Base-by-base conservation (phyloP, 176 grass and related monocot genomes). In the Pharus latifolius region DNA sequence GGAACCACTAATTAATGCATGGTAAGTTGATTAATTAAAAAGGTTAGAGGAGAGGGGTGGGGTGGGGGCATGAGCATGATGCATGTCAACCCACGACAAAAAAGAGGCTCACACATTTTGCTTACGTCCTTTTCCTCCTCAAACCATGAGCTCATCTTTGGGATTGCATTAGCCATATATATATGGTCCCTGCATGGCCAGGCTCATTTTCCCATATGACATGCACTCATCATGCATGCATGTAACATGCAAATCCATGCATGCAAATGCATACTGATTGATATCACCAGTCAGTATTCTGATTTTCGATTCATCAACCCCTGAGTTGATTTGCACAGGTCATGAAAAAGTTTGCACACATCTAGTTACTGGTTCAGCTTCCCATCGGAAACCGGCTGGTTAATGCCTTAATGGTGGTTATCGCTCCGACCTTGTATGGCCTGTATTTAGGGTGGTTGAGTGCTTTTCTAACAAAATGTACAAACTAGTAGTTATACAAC, bases 71-170 rank as follows among this genome's bases (percentile, higher is more conserved):
- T 30, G 75, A 61, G 41, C 3, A 80, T 80, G 76, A 85, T 85
- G 62, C 56, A 38, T 84, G 87, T 96, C 87, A 96, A 96, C 87
- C 78, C 91, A 83, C 83, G 84, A 71, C 67, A 49, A 73, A 76
- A 96, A 96, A 91, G 87, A 79, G 64, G 42, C 63, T 44, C 60
- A 72, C 58, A 74, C 38, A 56, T 70, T 67, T 32, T 67, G 72
- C 26, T 55, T 35, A 51, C 26, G 81, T 74, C 63, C 27, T 83
- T 65, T 70, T 83, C 60, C 18, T 67, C 74, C 87, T 85, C 46
- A 85, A 91, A 84, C 82, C 56, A 56, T 77, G 84, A 77, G 69
- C 69, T 82, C 60, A 55, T 35, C 55, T 66, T 23, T 65, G 56
- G 65, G 65, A 70, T 77, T 83, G 66, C 72, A 61, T 11, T 35